A percentile compares a stretch with the other conserved stretches of the same genome.
These are phyloP conservation scores for Penicillium sp. DNA, from an alignment of 2,329 filamentous ascomycete genomes.

Conservation along the genomic window DNA sequence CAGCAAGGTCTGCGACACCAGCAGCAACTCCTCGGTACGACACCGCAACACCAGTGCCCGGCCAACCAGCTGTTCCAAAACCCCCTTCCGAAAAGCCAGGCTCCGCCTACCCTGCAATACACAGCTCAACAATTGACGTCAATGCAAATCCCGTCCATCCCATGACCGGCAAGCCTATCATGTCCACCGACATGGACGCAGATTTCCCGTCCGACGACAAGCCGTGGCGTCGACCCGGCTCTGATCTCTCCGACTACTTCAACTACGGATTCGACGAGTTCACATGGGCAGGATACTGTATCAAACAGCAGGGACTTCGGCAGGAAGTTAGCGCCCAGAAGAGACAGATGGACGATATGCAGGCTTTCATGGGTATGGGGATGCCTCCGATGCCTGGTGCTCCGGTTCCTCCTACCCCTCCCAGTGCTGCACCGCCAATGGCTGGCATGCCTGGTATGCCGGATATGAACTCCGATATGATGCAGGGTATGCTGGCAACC, in stretches of 20 bases:
- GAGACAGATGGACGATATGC: slow-evolving; percentile 60
- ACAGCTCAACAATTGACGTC: slow-evolving; percentile 78
- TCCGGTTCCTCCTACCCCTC: slow-evolving; percentile 30
- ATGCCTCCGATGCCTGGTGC: slow-evolving; percentile 47
- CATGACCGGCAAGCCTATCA: slow-evolving; percentile 70
- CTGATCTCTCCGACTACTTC: slow-evolving; percentile 95
- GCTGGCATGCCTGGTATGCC: slow-evolving; percentile 45
- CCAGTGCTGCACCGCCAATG: slow-evolving; percentile 34
- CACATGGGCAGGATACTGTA: slow-evolving; percentile 90
- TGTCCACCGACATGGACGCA: slow-evolving; percentile 72
- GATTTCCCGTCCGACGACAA: slow-evolving; percentile 74
- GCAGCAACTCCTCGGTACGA: slow-evolving; percentile 32
- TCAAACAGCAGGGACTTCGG: slow-evolving; percentile 77
- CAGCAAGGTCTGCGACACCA: slow-evolving; percentile 38
- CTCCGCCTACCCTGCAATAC: slow-evolving; percentile 62
- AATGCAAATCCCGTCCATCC: slow-evolving; percentile 77
- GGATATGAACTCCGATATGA: slow-evolving; percentile 53
- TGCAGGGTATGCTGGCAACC: slow-evolving; percentile 56
- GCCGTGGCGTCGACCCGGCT: slow-evolving; percentile 90
- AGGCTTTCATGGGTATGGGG: slow-evolving; percentile 54
- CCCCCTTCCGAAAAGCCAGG: slow-evolving; percentile 49
- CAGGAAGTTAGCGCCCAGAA: slow-evolving; percentile 79
- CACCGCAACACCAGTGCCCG: slow-evolving; percentile 29
- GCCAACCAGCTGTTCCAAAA: slow-evolving; percentile 28
- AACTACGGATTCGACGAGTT: slow-evolving; percentile 99